Evolutionary conservation across 768 basidiomycete species (phyloP), one percentile per base, ranked within the genome.

Genomic region (Lentinula edodes): DNA sequence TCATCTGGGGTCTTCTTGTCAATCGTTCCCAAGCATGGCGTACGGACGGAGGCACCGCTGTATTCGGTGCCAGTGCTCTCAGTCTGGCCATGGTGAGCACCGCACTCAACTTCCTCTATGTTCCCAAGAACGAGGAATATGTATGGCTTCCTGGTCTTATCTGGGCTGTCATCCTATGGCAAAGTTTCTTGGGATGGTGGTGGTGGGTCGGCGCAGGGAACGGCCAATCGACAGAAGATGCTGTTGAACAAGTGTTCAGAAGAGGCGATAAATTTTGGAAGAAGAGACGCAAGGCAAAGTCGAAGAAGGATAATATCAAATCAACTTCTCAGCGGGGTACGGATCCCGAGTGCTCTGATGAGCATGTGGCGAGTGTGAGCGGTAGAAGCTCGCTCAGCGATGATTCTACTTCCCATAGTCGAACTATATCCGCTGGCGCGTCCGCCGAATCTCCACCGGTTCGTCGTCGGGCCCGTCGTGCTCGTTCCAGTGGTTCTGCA

Each of bases 121-220:
- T 99, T 42, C 87, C 88, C 9, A 77, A 78, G 58, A 87, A 90
- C 68, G 90, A 96, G 64, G 87, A 93, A 66, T 91, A 91, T 64
- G 77, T 85, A n/a, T 98, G 97, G 97, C 80, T 98, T 61, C 91
- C 93, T 0, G 85, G 88, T 23, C 79, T 98, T 57, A 85, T 93
- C 73, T 95, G 93, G 86, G 88, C 90, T 7, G 86, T 97, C 55
- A 85, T 98, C 10, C 83, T 98, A 18, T 99, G 97, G 97, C 97
- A 99, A 79, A 93, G 86, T 73, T 96, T 95, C 74, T 74, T 97
- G 20, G 94, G 92, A 0, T 98, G 93, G 93, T 98, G 95, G 95
- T 98, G 95, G 95, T 98, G 94, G 94, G 93, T 94, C 13, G 95
- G 95, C n/a, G 86, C 90, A 2, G 90, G 93, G 5, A 92, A 90